Percentiles rank a stretch among this genome's conserved stretches.
Conservation (phyloP, 257 asterid species). For the Solanum ahanhuiri region DNA sequence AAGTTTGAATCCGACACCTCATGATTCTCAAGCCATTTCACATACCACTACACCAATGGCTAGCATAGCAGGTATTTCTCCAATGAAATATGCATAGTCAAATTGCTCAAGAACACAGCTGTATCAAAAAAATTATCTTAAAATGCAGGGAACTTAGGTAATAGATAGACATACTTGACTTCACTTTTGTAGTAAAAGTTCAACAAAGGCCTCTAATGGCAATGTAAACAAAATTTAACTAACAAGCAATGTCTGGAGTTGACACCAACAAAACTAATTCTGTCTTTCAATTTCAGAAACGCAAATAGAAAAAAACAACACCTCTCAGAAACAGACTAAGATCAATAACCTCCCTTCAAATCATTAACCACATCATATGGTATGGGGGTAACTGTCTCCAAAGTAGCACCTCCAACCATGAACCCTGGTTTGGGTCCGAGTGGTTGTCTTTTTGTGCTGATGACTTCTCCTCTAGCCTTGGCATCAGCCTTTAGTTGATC, state of each 20-base stretch:
- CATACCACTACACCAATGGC: no score
- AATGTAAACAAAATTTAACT: not conserved
- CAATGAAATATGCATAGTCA: not conserved
- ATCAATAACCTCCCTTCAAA: conserved; percentile 84
- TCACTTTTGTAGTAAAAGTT: not conserved
- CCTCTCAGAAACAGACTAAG: not conserved
- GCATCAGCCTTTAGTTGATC: conserved; percentile 65
- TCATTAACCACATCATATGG: conserved; percentile 92
- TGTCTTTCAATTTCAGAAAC: not conserved
- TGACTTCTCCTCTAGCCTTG: conserved; percentile 51
- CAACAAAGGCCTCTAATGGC: not conserved
- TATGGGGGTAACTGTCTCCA: conserved; percentile 84
- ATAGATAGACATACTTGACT: not conserved
- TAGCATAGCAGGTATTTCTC: not conserved
- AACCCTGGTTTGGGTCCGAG: conserved; percentile 78
- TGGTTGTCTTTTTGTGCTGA: conserved; percentile 81
- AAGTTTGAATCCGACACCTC: not conserved
- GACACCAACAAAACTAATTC: not conserved
- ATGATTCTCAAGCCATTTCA: not conserved
- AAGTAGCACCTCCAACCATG: conserved; percentile 62
- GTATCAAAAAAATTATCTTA: not conserved
- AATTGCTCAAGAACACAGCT: not conserved
- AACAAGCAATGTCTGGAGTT: not conserved
- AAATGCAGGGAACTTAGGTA: not conserved
- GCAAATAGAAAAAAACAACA: not conserved